Evolutionary conservation across 2,329 filamentous ascomycete species (phyloP), one percentile per base, ranked within the genome.

Genomic region (Pleomassaria siparia): DNA sequence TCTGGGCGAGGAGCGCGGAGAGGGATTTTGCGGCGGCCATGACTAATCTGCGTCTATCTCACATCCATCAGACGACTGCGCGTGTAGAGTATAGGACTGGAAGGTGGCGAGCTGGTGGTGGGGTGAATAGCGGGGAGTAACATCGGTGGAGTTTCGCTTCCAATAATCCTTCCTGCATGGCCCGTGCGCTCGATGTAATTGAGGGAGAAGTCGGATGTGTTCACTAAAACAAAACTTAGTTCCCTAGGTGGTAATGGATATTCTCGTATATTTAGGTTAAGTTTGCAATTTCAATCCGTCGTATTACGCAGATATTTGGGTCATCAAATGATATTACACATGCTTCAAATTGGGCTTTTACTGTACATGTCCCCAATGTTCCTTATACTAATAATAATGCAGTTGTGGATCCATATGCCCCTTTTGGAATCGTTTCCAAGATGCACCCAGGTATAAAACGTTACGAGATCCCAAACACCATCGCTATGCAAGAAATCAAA

Each of bases 1-100:
- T 73, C 56, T 77, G 78, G 62, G 80, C 76, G 50, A 86, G 74
- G 48, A 86, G 74, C 49, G 77, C 73, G 53, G 76, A 73, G 47
- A 86, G 72, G 41, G 76, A 75, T 73, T 69, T 67, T 60, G 51
- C 54, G 30, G 64, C 71, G 40, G 75, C 64, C 71, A 75, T 75
- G 39, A 32, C 63, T 33, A 24, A 41, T 41, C 48, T 35, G 37
- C 35, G 25, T 13, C 54, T 60, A 61, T 50, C 42, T 49, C 20
- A 29, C 42, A 50, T 63, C 59, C 64, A 65, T 68, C 52, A 29
- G 56, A 21, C 7, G 20, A 25, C 4, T 33, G 28, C 28, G 39
- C 12, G 35, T 39, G 24, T 24, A 15, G 21, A 25, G 28, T 8
- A 18, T 32, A n/a, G 20, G 11, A 15, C 16, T 43, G 24, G 33